Evolutionary conservation across 345 rosid species (phyloP).

Genomic region (Populus simonii): DNA sequence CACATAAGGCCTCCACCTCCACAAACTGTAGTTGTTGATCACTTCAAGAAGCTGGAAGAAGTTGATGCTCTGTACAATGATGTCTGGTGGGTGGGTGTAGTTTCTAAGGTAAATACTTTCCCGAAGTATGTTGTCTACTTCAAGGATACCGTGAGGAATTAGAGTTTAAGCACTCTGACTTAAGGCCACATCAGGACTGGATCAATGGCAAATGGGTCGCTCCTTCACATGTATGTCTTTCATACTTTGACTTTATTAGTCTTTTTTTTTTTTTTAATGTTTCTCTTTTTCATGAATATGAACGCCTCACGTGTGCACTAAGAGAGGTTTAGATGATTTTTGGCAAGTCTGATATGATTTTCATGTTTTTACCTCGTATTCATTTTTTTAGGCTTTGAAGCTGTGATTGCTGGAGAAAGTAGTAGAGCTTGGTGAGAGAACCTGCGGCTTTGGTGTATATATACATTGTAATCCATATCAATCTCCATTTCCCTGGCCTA

Average conservation of each 20-base stretch:
- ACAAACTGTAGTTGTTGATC: slow-evolving; percentile 28
- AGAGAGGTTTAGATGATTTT: background rate
- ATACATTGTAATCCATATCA: background rate
- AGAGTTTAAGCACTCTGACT: slow-evolving; percentile 49
- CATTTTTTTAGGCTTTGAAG: background rate
- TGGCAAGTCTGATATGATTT: background rate
- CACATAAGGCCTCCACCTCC: slow-evolving; percentile 78
- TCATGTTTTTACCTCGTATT: background rate
- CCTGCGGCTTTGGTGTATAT: background rate
- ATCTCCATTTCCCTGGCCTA: background rate
- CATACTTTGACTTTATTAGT: background rate
- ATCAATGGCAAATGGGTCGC: slow-evolving; percentile 60
- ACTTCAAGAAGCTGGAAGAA: slow-evolving; percentile 55
- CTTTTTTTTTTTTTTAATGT: background rate
- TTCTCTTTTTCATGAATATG: background rate
- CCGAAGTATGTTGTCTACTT: slow-evolving; percentile 54
- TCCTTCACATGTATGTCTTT: slow-evolving; percentile 41
- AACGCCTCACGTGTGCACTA: background rate
- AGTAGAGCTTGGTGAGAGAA: background rate
- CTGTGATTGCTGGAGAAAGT: slow-evolving; percentile 9
- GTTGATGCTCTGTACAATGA: slow-evolving; percentile 81
- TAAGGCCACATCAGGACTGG: slow-evolving; percentile 83
- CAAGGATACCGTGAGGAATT: slow-evolving; percentile 47
- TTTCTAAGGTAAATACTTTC: slow-evolving; percentile 46
- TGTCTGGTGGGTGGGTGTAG: slow-evolving; percentile 84